Evolutionary conservation across 305 asterid species (phyloP).

Genomic region (Lippia alba): DNA sequence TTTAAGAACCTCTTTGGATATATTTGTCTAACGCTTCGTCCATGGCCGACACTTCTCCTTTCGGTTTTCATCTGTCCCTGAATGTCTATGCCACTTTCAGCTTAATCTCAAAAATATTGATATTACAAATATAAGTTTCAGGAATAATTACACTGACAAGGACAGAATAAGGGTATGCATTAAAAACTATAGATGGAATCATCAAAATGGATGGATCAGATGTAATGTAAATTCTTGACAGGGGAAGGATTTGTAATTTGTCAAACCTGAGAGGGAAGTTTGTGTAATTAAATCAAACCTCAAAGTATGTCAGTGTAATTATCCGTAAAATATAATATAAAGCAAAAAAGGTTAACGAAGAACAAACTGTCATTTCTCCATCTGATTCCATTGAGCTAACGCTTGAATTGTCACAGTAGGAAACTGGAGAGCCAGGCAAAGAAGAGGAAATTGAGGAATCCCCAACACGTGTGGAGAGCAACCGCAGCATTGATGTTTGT

Average conservation of each 20-base stretch:
- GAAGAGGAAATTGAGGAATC: constrained; percentile 46
- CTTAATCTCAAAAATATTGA: constrained; percentile 25
- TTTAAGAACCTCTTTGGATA: constrained; percentile 64
- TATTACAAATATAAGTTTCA: constrained; percentile 8
- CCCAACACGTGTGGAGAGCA: constrained; percentile 59
- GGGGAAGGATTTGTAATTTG: no score
- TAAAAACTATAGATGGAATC: no score
- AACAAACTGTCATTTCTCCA: constrained; percentile 63
- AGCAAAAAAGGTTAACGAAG: constrained; percentile 23
- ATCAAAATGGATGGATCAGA: no score
- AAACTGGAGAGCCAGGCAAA: constrained; percentile 49
- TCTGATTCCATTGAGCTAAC: constrained; percentile 60
- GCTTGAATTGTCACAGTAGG: constrained; percentile 47
- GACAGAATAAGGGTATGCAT: no score
- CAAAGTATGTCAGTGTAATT: constrained; percentile 32
- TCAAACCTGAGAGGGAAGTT: no score
- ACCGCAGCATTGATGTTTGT: constrained; percentile 55
- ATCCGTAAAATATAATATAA: constrained; percentile 19
- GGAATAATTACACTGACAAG: no score
- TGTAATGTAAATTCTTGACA: no score
- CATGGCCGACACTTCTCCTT: constrained; percentile 42
- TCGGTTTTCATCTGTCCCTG: constrained; percentile 58
- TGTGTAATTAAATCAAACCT: no score
- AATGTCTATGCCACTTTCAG: constrained; percentile 45
- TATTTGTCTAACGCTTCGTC: constrained; percentile 44